Evolutionary conservation across 2,329 filamentous ascomycete species (phyloP).

Genomic region (Zelopaecilomyces penicillatus): DNA sequence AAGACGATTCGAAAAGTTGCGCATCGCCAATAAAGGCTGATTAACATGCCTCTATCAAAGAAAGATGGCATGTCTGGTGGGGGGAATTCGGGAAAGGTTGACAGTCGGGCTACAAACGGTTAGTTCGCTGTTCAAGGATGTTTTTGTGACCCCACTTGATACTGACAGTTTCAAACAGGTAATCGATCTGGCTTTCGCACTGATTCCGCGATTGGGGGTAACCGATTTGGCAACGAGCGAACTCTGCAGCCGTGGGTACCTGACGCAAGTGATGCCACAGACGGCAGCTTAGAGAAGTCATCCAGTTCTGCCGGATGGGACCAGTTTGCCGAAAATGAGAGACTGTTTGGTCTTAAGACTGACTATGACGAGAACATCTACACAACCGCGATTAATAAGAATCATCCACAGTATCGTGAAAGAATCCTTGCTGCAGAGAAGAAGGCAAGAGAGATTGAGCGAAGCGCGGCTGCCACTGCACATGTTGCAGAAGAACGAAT

Average conservation of each 20-base stretch:
- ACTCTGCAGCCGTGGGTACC: constrained; percentile 76
- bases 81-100: constrained; percentile 20
- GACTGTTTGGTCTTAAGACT: constrained; percentile 76
- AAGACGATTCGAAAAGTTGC: constrained; percentile 17
- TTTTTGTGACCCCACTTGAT: neutral
- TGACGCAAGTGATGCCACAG: constrained; percentile 49
- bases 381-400: constrained; percentile 83
- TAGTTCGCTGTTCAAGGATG: constrained; percentile 8
- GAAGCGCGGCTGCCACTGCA: constrained; percentile 60
- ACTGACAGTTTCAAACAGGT: constrained; percentile 39
- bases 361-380: constrained; percentile 94
- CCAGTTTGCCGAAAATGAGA: constrained; percentile 86
- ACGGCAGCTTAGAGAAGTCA: constrained; percentile 62
- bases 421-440: constrained; percentile 70
- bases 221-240: constrained; percentile 60
- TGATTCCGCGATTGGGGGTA: constrained; percentile 78
- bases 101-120: constrained; percentile 30
- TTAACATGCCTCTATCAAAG: constrained; percentile 30
- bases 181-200: constrained; percentile 67
- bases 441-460: constrained; percentile 85
- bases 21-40: constrained; percentile 14
- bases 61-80: constrained; percentile 28
- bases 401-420: constrained; percentile 71
- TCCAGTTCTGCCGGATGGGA: constrained; percentile 61
- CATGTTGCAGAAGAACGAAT: constrained; percentile 89